Percentiles rank a stretch among this genome's conserved stretches.
Evolutionary conservation across 257 asterid genomes (phyloP).

Genomic region (Solanum sejunctum): DNA sequence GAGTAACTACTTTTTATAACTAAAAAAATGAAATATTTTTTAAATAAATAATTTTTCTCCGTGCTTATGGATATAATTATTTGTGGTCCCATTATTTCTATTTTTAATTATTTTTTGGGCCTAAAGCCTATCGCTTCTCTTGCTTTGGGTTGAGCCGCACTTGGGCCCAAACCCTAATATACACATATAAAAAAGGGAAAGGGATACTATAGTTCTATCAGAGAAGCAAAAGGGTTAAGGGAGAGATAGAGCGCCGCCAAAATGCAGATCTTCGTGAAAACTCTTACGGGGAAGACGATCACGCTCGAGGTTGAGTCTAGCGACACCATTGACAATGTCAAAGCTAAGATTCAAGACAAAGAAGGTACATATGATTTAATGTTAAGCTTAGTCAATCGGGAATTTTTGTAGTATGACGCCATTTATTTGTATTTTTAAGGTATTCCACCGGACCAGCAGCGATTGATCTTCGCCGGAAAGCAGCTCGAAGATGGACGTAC

Average conservation of each 20-base stretch:
- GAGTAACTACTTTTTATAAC: too few relatives aligned
- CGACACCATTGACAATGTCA: slow-evolving; percentile 21
- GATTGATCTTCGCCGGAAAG: slow-evolving; percentile 36
- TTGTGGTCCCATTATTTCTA: too few relatives aligned
- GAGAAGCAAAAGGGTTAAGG: neutral
- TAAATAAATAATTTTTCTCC: too few relatives aligned
- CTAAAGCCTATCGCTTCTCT: too few relatives aligned
- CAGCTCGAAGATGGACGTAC: slow-evolving; percentile 35
- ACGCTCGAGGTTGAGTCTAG: slow-evolving; percentile 17
- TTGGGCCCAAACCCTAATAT: neutral
- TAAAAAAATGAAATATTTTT: too few relatives aligned
- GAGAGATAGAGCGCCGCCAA: neutral
- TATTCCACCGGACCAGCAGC: slow-evolving; percentile 76
- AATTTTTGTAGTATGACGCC: neutral
- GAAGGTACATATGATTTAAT: neutral
- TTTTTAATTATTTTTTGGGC: too few relatives aligned
- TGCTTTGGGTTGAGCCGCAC: neutral
- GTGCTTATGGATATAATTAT: too few relatives aligned
- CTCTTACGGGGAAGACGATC: slow-evolving; percentile 8
- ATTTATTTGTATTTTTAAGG: slow-evolving; percentile 9
- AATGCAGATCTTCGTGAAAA: slow-evolving; percentile 26
- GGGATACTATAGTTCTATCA: neutral
- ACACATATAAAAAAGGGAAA: neutral
- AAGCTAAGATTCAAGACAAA: slow-evolving; percentile 20
- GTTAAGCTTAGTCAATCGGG: neutral